These are phyloP conservation scores for Phytophthora pluvialis DNA, from an alignment of 352 stramenopile genomes.

Conservation along the genomic window DNA sequence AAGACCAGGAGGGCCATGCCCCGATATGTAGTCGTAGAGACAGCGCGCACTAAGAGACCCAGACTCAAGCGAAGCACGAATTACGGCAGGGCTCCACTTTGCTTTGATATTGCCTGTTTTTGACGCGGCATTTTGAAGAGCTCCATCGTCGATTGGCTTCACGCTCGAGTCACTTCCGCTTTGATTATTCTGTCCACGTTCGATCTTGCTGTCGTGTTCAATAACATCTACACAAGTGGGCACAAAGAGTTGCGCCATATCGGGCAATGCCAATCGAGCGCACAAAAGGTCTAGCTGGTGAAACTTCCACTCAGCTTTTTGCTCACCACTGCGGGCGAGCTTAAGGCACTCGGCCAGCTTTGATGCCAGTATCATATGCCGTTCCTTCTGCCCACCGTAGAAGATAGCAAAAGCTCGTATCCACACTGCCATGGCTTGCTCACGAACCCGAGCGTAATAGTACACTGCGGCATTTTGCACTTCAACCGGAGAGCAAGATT, in stretches of 20 bases:
- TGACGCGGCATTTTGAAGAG: conserved; percentile 63
- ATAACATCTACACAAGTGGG: conserved; percentile 70
- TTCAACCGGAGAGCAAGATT: conserved; percentile 41
- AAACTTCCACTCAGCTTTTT: conserved; percentile 61
- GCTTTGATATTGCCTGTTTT: conserved; percentile 70
- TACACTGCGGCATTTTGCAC: conserved; percentile 51
- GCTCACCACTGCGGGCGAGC: conserved; percentile 32
- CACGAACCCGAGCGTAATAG: conserved; percentile 62
- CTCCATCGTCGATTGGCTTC: conserved; percentile 69
- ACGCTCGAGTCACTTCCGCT: conserved; percentile 29
- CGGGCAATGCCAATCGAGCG: conserved; percentile 70
- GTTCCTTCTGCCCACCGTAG: conserved; percentile 66
- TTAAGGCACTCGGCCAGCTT: conserved; percentile 68
- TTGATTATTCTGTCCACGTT: conserved; percentile 36
- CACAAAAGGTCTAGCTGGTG: conserved; percentile 84
- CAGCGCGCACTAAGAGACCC: conserved; percentile 70
- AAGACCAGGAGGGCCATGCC: conserved; percentile 60
- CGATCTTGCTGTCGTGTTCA: conserved; percentile 42
- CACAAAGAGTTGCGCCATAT: conserved; percentile 82
- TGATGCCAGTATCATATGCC: conserved; percentile 58
- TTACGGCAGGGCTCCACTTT: conserved; percentile 65
- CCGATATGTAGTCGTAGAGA: conserved; percentile 73
- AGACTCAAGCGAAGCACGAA: conserved; percentile 62
- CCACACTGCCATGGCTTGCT: conserved; percentile 79
- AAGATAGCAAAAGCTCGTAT: conserved; percentile 78